Conservation (phyloP, 2,329 filamentous ascomycete species). For the Curvularia verruculosa region DNA sequence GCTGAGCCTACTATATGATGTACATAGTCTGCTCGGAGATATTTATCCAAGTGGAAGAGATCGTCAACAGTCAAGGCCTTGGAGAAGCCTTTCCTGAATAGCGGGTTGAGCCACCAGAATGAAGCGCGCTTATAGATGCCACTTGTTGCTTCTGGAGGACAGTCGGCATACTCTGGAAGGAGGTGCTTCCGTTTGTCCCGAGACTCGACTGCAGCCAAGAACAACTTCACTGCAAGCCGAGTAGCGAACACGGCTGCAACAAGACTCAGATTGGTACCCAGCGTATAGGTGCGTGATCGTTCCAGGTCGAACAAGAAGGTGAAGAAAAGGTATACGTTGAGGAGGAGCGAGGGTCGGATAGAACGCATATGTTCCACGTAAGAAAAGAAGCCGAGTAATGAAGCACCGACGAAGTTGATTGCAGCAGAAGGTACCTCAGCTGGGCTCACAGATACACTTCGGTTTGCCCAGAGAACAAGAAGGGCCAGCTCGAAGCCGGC, state of each 20-base stretch:
- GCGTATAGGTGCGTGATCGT: conserved; percentile 52
- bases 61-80: conserved; percentile 54
- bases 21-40: conserved; percentile 51
- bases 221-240: conserved; percentile 51
- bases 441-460: conserved; percentile 15
- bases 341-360: conserved; percentile 55
- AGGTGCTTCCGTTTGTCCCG: conserved; percentile 54
- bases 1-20: conserved; percentile 45
- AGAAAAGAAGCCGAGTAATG: conserved; percentile 50
- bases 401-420: conserved; percentile 34
- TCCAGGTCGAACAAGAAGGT: conserved; percentile 56
- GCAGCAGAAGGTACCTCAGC: conserved; percentile 37
- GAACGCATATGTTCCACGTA: conserved; percentile 56
- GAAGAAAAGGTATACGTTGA: conserved; percentile 56
- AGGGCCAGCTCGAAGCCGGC: conserved; percentile 38
- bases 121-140: conserved; percentile 57
- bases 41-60: conserved; percentile 54
- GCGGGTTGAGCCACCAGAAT: conserved; percentile 62
- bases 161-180: conserved; percentile 46
- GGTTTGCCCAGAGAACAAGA: conserved; percentile 36
- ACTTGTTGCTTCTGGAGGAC: conserved; percentile 59
- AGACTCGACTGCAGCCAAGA: conserved; percentile 55
- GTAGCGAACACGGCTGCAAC: conserved; percentile 54
- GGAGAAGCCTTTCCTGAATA: conserved; percentile 58
- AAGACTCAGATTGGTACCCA: conserved; percentile 37